Conservation (phyloP, 768 basidiomycete genomes). For the Lanmaoa pseudosensibilis region DNA sequence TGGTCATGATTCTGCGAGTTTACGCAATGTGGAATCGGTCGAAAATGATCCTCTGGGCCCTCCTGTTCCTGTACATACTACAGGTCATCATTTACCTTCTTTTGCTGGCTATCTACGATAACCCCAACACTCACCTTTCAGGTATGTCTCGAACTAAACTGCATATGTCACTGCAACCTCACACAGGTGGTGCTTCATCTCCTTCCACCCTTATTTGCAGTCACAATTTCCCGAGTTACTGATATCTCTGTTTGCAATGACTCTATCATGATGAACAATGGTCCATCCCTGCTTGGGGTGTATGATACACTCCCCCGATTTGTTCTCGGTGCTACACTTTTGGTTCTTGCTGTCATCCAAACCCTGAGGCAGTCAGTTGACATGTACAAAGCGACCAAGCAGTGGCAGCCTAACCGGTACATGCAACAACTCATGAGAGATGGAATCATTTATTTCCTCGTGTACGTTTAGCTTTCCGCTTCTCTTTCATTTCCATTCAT, state of each 20-base stretch:
- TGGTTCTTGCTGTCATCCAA: no score
- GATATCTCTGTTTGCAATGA: background rate
- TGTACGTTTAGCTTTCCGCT: no score
- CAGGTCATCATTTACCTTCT: background rate
- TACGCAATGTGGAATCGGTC: background rate
- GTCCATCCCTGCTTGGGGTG: rapidly evolving
- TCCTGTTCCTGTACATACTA: background rate
- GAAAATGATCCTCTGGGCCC: background rate
- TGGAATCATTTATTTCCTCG: no score
- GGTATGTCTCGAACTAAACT: background rate
- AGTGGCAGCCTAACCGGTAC: no score
- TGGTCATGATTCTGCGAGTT: background rate
- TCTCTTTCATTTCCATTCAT: no score
- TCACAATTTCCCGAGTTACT: background rate
- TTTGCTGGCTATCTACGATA: background rate
- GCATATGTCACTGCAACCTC: background rate
- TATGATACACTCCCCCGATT: background rate
- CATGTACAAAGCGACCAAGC: no score
- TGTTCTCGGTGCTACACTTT: no score
- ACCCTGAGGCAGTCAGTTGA: no score
- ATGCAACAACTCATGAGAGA: no score
- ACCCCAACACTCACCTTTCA: background rate
- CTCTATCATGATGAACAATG: background rate
- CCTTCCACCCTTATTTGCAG: background rate
- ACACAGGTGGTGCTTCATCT: background rate